phyloP scores from a whole-genome alignment of 1,284 basidiomycete genomes.

The Porphyrellus sp. region DNA sequence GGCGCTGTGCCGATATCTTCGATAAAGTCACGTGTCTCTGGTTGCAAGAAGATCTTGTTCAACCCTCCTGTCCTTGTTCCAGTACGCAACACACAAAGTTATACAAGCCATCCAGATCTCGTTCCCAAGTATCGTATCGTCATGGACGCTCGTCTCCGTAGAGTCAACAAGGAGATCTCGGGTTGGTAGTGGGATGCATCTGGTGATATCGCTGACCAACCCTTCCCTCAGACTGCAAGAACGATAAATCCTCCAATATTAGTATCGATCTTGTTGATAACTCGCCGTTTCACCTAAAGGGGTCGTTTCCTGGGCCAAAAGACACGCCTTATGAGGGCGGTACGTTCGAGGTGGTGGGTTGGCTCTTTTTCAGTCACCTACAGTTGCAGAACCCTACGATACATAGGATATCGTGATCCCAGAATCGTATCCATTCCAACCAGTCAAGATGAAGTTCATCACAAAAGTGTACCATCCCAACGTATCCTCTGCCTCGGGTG shows the following conservation, averaged over 20 bases:
- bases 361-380: constrained; percentile 5
- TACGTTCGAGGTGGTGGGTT: constrained; percentile 84
- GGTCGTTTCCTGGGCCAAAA: constrained; percentile 88
- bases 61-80: background rate
- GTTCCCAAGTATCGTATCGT: constrained; percentile 5
- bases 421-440: constrained; percentile 93
- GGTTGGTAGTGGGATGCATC: constrained; percentile 47
- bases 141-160: constrained; percentile 84
- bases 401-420: constrained; percentile 93
- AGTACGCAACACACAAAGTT: background rate
- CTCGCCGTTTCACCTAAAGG: constrained; percentile 84
- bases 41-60: constrained; percentile 15
- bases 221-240: constrained; percentile 75
- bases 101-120: background rate
- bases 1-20: background rate
- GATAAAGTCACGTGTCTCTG: constrained; percentile 28
- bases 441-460: constrained; percentile 97
- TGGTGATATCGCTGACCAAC: constrained; percentile 2
- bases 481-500: constrained; percentile 90
- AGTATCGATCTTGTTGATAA: constrained; percentile 84
- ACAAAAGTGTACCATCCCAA: constrained; percentile 98
- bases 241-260: constrained; percentile 86
- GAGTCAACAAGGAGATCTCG: constrained; percentile 90
- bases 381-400: constrained; percentile 5
- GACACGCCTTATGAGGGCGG: constrained; percentile 95